Evolutionary conservation across 2,329 filamentous ascomycete species (phyloP), one percentile per base, ranked within the genome.

Genomic region (Penicillium expansum): DNA sequence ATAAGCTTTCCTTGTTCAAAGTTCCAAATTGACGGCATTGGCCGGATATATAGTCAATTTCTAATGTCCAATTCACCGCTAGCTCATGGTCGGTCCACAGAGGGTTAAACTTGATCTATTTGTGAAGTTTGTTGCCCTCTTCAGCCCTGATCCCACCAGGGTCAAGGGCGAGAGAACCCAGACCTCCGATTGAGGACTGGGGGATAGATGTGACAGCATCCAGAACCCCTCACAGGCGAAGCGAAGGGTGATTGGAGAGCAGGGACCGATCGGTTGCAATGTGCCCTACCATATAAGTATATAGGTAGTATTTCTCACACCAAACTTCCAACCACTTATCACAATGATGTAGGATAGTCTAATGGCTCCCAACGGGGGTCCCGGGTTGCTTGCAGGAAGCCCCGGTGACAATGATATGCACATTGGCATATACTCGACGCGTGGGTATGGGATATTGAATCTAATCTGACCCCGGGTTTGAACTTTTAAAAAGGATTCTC

Each of bases 401-500:
- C 27, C 47, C 5, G 10, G 13, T 32, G 39, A 24, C n/a, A 30
- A 24, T 18, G n/a, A n/a, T 38, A 35, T 45, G 41, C 27, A 39
- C 16, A 39, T 50, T 33, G 32, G 20, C 33, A 52, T 33, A 27
- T n/a, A 22, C 20, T 30, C 29, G 24, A 20, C 47, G 27, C 24
- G 45, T 52, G 53, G 48, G 9, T 20, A 32, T 54, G 44, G 16
- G 20, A 35, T 42, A 22, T 29, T 35, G 24, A 51, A 35, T 30
- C 4, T 20, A 11, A 18, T 43, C 22, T 38, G 18, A 44, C 14
- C 38, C 52, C 45, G 22, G 13, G 18, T 37, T 9, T 20, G 16
- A 33, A 18, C 27, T 16, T 41, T 33, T 20, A 30, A 8, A n/a
- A 29, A 43, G 54, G 62, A 13, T 52, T 64, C 24, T 65, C 63